These are phyloP conservation scores for Penicillium thymicola DNA, from an alignment of 2,329 filamentous ascomycete species.

Conservation along the genomic window DNA sequence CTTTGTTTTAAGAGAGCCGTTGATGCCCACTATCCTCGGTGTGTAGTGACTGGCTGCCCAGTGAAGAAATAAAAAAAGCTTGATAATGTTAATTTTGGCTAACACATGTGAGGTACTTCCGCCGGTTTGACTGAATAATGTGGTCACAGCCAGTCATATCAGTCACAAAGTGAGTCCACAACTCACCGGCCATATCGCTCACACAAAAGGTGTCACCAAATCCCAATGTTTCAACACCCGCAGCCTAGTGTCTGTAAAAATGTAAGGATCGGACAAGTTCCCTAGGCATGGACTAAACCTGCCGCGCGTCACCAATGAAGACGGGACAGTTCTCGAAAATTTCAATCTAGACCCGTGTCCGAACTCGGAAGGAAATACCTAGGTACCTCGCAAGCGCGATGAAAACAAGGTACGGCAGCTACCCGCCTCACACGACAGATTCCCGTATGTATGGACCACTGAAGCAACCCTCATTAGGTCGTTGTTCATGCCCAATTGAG, in stretches of 20 bases:
- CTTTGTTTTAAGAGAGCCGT: too few relatives aligned
- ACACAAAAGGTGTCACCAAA: slow-evolving; percentile 26
- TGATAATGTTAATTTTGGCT: background rate
- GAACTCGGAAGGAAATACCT: slow-evolving; percentile 65
- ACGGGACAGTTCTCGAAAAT: slow-evolving; percentile 64
- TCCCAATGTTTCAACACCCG: background rate
- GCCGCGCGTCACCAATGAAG: slow-evolving; percentile 52
- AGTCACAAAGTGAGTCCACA: slow-evolving; percentile 44
- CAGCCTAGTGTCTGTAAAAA: background rate
- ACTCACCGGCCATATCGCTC: slow-evolving; percentile 65
- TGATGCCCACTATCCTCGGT: background rate
- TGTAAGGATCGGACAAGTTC: slow-evolving; percentile 38
- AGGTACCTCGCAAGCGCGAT: slow-evolving; percentile 60
- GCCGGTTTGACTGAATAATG: slow-evolving; percentile 23
- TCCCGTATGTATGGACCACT: slow-evolving; percentile 1
- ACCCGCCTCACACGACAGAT: slow-evolving; percentile 17
- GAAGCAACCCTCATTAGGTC: slow-evolving; percentile 48
- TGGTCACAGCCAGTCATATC: slow-evolving; percentile 25
- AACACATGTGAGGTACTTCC: background rate
- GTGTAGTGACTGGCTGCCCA: background rate
- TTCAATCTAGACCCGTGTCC: slow-evolving; percentile 66
- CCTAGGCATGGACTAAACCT: slow-evolving; percentile 52
- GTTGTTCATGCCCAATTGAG: slow-evolving; percentile 52
- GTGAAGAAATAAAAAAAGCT: background rate
- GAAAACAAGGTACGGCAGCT: slow-evolving; percentile 55